A percentile compares a stretch with the other conserved stretches of the same genome.
Evolutionary conservation across 768 basidiomycete species (phyloP).

Genomic region (Suillus ampliporus): DNA sequence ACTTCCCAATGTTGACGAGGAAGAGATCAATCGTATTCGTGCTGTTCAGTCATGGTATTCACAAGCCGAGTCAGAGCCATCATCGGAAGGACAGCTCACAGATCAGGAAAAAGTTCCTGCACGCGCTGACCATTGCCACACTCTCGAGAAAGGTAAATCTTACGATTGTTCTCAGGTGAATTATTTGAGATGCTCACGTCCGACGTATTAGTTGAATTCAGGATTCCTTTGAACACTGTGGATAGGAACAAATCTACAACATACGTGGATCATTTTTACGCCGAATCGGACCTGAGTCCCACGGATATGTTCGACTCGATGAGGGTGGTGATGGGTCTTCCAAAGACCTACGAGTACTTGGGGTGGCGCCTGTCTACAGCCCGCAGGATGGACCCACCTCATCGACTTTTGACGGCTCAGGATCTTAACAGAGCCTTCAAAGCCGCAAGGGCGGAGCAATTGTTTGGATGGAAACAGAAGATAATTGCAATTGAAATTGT

Average conservation of each 20-base stretch:
- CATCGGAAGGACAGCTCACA: too few relatives aligned
- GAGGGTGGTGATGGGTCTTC: neutral
- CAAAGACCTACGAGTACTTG: neutral
- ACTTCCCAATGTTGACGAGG: too few relatives aligned
- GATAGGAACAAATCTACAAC: neutral
- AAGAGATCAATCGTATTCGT: too few relatives aligned
- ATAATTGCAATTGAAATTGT: neutral
- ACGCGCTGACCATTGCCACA: too few relatives aligned
- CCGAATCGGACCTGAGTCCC: neutral
- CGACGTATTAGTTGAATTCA: neutral
- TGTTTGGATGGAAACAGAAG: neutral
- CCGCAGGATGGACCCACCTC: neutral
- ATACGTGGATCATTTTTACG: neutral
- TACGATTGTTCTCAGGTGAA: neutral
- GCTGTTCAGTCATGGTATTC: too few relatives aligned
- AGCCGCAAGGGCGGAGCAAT: neutral
- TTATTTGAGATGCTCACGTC: neutral
- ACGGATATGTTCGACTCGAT: neutral
- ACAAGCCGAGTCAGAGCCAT: too few relatives aligned
- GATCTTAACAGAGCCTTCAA: too few relatives aligned
- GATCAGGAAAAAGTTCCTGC: too few relatives aligned
- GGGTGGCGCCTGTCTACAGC: neutral
- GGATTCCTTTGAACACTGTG: neutral
- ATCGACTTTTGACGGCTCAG: too few relatives aligned
- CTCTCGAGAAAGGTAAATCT: neutral